phyloP scores from a whole-genome alignment of 805 yeast species.

The Teunomyces gatunensis region DNA sequence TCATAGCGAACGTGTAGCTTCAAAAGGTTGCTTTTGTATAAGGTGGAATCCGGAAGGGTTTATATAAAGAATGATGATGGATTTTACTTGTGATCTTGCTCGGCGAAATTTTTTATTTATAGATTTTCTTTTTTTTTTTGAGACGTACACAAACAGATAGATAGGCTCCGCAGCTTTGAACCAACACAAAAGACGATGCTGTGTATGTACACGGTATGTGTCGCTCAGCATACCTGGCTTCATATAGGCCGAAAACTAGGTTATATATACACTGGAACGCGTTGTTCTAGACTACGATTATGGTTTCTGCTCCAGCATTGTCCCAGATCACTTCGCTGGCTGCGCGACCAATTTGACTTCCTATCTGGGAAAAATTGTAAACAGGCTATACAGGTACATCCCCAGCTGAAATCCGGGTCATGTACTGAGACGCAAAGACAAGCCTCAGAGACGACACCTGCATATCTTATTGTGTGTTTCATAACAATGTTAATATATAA shows the following conservation, averaged over 20 bases:
- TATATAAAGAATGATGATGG: background rate
- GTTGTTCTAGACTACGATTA: no score
- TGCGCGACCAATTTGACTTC: conserved; percentile 2
- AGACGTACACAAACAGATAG: conserved; percentile 3
- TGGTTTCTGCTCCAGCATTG: background rate
- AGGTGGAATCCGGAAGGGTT: background rate
- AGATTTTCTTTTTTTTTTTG: background rate
- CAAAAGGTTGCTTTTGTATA: background rate
- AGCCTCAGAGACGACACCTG: background rate
- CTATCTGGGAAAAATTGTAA: conserved; percentile 2
- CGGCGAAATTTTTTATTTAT: conserved; percentile 1
- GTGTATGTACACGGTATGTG: no score
- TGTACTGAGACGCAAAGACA: background rate
- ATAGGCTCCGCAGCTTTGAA: no score
- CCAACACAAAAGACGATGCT: no score
- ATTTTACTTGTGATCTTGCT: background rate
- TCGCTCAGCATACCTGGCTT: no score
- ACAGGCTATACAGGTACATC: background rate
- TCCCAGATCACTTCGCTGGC: background rate
- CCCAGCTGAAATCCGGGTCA: background rate
- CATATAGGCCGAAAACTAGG: no score
- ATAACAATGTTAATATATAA: background rate
- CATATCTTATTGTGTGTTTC: background rate
- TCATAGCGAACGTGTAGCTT: background rate
- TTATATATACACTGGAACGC: no score